Conservation (phyloP, 352 stramenopile species). For the Thalassiosira mediterranea region DNA sequence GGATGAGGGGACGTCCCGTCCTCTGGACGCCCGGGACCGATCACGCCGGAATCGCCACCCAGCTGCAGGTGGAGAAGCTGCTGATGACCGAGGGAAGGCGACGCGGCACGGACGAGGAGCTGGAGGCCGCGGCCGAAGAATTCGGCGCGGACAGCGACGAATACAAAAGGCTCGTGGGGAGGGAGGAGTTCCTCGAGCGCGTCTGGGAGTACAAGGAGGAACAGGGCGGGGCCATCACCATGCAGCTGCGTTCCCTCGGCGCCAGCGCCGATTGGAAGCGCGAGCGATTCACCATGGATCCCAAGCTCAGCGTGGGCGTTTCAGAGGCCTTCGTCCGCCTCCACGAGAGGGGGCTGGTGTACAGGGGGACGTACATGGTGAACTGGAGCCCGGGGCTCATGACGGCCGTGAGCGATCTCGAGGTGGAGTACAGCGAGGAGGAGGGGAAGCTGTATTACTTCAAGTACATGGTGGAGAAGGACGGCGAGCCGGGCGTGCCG, state of each 20-base stretch:
- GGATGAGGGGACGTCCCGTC: conserved; percentile 97
- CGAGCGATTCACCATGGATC: conserved; percentile 90
- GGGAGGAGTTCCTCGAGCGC: conserved; percentile 90
- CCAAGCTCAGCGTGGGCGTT: conserved; percentile 81
- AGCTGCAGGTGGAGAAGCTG: conserved; percentile 86
- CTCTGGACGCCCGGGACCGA: conserved; percentile 96
- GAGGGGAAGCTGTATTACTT: conserved; percentile 91
- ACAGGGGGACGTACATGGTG: conserved; percentile 89
- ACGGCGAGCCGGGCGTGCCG: conserved; percentile 32
- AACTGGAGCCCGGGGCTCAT: conserved; percentile 90
- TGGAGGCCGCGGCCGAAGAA: conserved; percentile 3
- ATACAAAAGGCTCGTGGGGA: conserved; percentile 46
- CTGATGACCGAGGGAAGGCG: conserved; percentile 75
- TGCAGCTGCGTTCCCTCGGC: conserved; percentile 84
- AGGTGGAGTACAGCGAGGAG: conserved; percentile 88
- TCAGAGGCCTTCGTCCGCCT: conserved; percentile 88
- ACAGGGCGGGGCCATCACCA: conserved; percentile 87
- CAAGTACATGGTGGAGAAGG: conserved; percentile 87
- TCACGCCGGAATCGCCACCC: conserved; percentile 99
- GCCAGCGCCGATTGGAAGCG: conserved; percentile 88
- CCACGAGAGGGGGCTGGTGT: conserved; percentile 86
- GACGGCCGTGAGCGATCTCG: conserved; percentile 89
- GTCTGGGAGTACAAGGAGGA: conserved; percentile 97
- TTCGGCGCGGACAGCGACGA: no score
- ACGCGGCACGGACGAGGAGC: conserved; percentile 44